These are phyloP conservation scores for Usnea hakonensis DNA, from an alignment of 495 filamentous ascomycete species.

Conservation along the genomic window DNA sequence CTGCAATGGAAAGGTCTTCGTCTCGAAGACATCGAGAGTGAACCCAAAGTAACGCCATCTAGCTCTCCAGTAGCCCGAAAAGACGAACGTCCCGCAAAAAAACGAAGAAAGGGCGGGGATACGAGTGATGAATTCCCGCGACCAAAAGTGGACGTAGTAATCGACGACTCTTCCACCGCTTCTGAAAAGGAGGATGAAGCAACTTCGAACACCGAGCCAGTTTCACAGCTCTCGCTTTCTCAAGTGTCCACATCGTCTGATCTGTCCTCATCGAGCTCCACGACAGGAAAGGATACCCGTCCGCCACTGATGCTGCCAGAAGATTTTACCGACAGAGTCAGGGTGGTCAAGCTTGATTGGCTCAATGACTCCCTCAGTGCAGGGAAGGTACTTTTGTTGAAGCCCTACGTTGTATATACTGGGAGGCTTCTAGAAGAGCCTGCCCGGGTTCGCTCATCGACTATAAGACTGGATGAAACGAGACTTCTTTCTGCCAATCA, in stretches of 20 bases:
- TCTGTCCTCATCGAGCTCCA: neutral
- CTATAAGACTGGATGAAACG: neutral
- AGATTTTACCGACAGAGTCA: slow-evolving; percentile 37
- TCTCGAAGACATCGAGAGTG: slow-evolving; percentile 45
- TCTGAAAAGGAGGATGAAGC: slow-evolving; percentile 13
- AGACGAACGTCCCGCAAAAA: slow-evolving; percentile 24
- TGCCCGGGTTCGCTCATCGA: neutral
- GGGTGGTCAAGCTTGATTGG: slow-evolving; percentile 72
- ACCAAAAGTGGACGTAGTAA: neutral
- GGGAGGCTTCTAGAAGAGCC: slow-evolving; percentile 33
- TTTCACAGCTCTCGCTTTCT: slow-evolving; percentile 18
- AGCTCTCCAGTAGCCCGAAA: neutral
- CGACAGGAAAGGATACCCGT: neutral
- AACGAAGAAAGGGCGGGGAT: slow-evolving; percentile 30
- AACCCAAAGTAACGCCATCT: slow-evolving; percentile 1
- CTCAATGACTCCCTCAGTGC: slow-evolving; percentile 53
- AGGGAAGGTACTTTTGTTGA: slow-evolving; percentile 46
- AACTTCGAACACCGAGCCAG: slow-evolving; percentile 3
- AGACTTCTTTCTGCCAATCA: slow-evolving; percentile 7
- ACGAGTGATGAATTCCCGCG: neutral
- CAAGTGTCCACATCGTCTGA: neutral
- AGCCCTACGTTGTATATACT: slow-evolving; percentile 60
- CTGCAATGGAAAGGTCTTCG: slow-evolving; percentile 56
- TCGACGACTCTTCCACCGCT: slow-evolving; percentile 5
- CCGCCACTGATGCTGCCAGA: neutral